phyloP scores from a whole-genome alignment of 257 asterid species.

The Forsythia viridissima region DNA sequence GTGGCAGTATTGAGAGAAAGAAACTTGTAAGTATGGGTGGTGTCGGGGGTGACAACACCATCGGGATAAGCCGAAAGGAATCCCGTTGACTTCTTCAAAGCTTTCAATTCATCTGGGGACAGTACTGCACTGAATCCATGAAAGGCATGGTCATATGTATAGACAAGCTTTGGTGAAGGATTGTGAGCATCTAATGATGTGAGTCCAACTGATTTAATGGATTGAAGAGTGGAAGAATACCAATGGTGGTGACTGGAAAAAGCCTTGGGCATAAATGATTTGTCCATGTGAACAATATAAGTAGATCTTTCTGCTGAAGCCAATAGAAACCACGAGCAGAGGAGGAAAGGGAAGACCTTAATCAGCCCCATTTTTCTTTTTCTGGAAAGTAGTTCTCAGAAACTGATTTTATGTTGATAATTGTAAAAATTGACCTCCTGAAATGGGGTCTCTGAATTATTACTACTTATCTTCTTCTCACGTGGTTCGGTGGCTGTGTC shows the following conservation, averaged over 20 bases:
- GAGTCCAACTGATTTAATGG: not conserved
- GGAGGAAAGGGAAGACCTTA: not conserved
- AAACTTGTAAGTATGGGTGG: conserved; percentile 1
- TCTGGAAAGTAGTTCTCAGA: not conserved
- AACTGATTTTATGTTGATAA: not conserved
- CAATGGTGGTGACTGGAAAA: not conserved
- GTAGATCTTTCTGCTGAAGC: not conserved
- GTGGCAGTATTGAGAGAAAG: conserved; percentile 2
- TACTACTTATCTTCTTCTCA: not conserved
- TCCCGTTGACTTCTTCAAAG: not conserved
- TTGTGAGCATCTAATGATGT: not conserved
- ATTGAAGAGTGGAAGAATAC: conserved; percentile 2
- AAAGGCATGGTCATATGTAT: conserved; percentile 3
- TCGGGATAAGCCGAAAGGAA: conserved; percentile 3
- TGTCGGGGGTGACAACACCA: not conserved
- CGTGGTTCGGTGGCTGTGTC: not conserved
- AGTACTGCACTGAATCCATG: not conserved
- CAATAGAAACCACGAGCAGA: not conserved
- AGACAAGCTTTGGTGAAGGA: conserved; percentile 2
- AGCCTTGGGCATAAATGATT: not conserved
- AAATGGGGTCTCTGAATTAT: not conserved
- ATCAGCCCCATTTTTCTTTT: not conserved
- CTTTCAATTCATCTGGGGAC: not conserved
- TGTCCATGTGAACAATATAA: conserved; percentile 6
- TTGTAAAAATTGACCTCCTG: not conserved